phyloP scores from a whole-genome alignment of 495 filamentous ascomycete species.

The Aspergillus bridgeri region DNA sequence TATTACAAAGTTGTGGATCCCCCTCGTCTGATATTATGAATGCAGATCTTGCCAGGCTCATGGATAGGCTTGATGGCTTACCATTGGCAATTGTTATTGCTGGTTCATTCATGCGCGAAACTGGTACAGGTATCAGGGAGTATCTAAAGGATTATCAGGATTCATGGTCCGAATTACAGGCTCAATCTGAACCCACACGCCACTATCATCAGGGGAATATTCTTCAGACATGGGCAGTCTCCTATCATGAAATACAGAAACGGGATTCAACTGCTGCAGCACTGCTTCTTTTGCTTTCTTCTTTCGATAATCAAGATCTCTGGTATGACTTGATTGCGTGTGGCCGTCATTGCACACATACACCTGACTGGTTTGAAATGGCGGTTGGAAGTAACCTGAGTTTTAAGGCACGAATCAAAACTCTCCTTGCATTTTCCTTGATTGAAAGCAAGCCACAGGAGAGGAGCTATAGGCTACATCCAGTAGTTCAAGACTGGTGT shows the following conservation, averaged over 20 bases:
- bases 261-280: slow-evolving; percentile 30
- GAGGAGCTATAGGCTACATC: no score
- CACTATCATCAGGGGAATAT: slow-evolving; percentile 35
- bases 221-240: slow-evolving; percentile 46
- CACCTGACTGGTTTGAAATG: slow-evolving; percentile 28
- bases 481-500: no score
- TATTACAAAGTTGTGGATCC: slow-evolving; percentile 20
- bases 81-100: slow-evolving; percentile 43
- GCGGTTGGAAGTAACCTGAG: slow-evolving; percentile 14
- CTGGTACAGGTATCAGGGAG: slow-evolving; percentile 25
- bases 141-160: slow-evolving; percentile 41
- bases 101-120: slow-evolving; percentile 38
- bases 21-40: slow-evolving; percentile 2
- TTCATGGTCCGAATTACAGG: slow-evolving; percentile 37
- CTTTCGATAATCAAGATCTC: slow-evolving; percentile 49
- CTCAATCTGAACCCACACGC: slow-evolving; percentile 24
- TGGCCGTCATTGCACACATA: slow-evolving; percentile 9
- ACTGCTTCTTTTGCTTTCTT: slow-evolving; percentile 43
- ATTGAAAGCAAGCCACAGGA: no score
- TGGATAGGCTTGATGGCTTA: slow-evolving; percentile 34
- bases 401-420: no score
- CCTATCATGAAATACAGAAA: slow-evolving; percentile 36
- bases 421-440: no score
- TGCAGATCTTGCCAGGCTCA: slow-evolving; percentile 22
- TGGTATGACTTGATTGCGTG: slow-evolving; percentile 44